Percentiles rank a stretch among this genome's conserved stretches.
Evolutionary conservation across 768 basidiomycete species (phyloP).

Genomic region (Coprinopsis marcescibilis): DNA sequence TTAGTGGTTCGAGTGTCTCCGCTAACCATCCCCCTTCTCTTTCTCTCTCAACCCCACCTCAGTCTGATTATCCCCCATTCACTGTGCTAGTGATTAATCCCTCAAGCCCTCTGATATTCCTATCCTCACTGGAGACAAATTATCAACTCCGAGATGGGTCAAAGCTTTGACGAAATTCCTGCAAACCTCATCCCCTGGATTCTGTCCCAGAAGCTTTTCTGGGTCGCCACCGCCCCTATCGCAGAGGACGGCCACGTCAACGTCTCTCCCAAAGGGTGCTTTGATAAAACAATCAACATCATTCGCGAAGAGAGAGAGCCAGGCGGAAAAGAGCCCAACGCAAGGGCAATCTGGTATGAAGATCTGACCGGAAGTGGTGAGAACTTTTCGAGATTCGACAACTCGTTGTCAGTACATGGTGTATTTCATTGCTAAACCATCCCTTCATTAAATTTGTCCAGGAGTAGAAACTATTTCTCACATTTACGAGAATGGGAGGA

Average conservation of each 20-base stretch:
- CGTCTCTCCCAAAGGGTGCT: constrained; percentile 51
- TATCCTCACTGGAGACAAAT: too few species aligned
- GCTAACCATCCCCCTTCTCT: too few species aligned
- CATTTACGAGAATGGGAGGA: constrained; percentile 55
- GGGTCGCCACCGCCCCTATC: constrained; percentile 57
- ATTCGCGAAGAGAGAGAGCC: constrained; percentile 14
- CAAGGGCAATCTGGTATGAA: constrained; percentile 58
- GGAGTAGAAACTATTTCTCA: constrained; percentile 57
- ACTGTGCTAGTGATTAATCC: too few species aligned
- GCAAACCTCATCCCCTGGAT: constrained; percentile 48
- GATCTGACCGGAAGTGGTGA: constrained; percentile 50
- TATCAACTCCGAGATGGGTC: too few species aligned
- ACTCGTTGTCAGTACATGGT: background rate
- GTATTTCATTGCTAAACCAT: background rate
- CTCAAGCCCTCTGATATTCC: too few species aligned
- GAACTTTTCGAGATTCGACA: too few species aligned
- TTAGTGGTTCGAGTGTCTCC: too few species aligned
- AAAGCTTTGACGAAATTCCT: constrained; percentile 49
- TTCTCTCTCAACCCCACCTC: too few species aligned
- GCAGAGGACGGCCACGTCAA: constrained; percentile 50
- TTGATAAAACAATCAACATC: constrained; percentile 44
- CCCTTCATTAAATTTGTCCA: background rate
- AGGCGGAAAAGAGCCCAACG: constrained; percentile 14
- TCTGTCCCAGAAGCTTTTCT: constrained; percentile 52
- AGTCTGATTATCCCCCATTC: too few species aligned